Evolutionary conservation across 164 flowering plant genomes (phyloP), one percentile per base, ranked within the genome.

Genomic region (Houttuynia cordata): DNA sequence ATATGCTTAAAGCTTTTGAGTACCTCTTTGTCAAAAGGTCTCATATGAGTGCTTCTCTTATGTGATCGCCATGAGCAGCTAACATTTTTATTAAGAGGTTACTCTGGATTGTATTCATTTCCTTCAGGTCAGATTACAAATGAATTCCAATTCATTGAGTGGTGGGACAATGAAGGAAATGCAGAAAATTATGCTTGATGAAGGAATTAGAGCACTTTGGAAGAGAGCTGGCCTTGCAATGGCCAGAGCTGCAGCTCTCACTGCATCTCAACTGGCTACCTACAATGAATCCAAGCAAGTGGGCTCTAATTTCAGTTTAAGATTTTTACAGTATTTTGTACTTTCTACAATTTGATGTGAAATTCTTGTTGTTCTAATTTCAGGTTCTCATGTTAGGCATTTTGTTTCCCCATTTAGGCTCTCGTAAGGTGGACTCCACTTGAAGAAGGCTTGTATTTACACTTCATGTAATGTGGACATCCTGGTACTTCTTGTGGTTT

Each of bases 241-340:
- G 91, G 74, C 78, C 24, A 81, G 98, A 70, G 96, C 96, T 67
- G 86, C 83, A 60, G 79, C 88, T 56, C 74, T 92, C 78, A 92
- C 98, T 57, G 88, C 98, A 69, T 80, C 98, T 10, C 98, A 92
- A 75, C 74, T 92, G 57, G 96, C 89, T 60, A 81, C 98, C 53
- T 92, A 92, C 76, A 96, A 92, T 78, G 98, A 92, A 81, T 74
- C 88, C 74, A 92, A 92, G 84, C 89, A 66, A 90, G 96, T 91
- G 67, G 18, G 9, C 24, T n/a, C 21, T 40, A n/a, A 20, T 41
- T 39, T 8, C 24, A 39, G 14, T 19, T 40, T 19, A 58, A 41
- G 14, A n/a, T 42, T 59, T 42, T 59, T 59, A n/a, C 50, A 40
- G 24, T n/a, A 12, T 41, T 39, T 21, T 39, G 41, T 39, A 39